Evolutionary conservation across 1,284 basidiomycete genomes (phyloP), one percentile per base, ranked within the genome.

Genomic region (Apiotrichum laibachii): DNA sequence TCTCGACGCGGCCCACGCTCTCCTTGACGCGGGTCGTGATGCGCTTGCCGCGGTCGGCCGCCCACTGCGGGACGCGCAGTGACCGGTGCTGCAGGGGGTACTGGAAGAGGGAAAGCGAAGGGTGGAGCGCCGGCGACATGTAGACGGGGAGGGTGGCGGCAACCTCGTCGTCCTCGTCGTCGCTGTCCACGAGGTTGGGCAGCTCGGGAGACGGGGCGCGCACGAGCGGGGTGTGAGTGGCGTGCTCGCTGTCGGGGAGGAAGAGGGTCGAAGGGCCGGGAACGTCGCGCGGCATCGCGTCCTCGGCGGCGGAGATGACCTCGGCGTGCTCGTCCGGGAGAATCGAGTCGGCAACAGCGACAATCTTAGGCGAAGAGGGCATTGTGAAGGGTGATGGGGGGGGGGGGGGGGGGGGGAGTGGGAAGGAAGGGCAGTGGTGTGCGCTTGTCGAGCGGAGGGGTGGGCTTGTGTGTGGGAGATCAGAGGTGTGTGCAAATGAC

Each of bases 1-100:
- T 66, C 58, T 79, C 77, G 15, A 79, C 68, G 44, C 73, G 59
- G 5, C 69, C 70, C 2, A 67, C 69, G 1, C 56, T 50, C 60
- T 77, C 77, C 59, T 79, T 79, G 13, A 77, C 68, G 44, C 76
- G 58, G 2, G 73, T 56, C 12, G 75, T 73, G 50, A 79, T 73
- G 12, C 53, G 47, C 58, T 79, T 74, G 0, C 74, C 75, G 11
- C 75, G 61, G 53, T 73, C 68, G 18, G 48, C 51, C 1, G 77
- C 77, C 67, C 72, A 77, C 10, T 55, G 55, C 1, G 75, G 71
- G 9, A 71, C 70, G 13, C 56, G 53, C 21, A 76, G 62, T 5
- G 66, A 61, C 6, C 67, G 62, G 50, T 73, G 70, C 45, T 74
- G 69, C 18, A 79, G 59, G 0, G 77, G 77, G 51, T 73, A 77